These are phyloP conservation scores for Epichloe coenophiala DNA, from an alignment of 2,329 filamentous ascomycete genomes.

Conservation along the genomic window DNA sequence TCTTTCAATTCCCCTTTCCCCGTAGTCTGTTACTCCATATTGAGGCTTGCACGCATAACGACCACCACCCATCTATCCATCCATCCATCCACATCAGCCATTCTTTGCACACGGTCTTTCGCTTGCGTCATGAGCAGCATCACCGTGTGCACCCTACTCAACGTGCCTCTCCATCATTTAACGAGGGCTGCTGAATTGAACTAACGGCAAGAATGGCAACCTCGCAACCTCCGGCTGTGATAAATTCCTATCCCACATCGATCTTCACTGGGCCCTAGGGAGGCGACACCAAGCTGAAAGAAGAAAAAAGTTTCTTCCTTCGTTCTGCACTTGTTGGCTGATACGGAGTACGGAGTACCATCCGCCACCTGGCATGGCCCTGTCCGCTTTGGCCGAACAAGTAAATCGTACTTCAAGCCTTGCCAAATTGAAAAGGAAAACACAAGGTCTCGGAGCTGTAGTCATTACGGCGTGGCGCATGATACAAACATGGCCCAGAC, in stretches of 20 bases:
- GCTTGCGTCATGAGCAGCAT: too few relatives aligned
- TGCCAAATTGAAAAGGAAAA: not conserved
- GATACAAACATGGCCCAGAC: not conserved
- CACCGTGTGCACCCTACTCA: too few relatives aligned
- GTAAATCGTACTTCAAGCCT: not conserved
- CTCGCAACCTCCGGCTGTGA: too few relatives aligned
- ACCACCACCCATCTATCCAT: not conserved
- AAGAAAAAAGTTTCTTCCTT: not conserved
- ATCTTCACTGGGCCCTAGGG: too few relatives aligned
- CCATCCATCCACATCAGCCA: not conserved
- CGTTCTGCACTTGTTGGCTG: not conserved
- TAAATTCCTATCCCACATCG: too few relatives aligned
- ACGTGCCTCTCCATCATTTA: too few relatives aligned
- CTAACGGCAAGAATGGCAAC: too few relatives aligned
- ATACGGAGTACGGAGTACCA: too few relatives aligned
- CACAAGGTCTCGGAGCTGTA: not conserved
- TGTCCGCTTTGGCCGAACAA: not conserved
- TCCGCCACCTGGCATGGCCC: too few relatives aligned
- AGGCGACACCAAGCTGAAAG: not conserved
- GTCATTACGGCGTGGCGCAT: not conserved
- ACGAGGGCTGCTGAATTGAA: too few relatives aligned
- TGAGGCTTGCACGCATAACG: not conserved
- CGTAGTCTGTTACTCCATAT: not conserved
- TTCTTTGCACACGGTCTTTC: not conserved
- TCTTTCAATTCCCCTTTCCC: not conserved